Conservation (phyloP, 441 rosid genomes). For the Populus trichocarpa region DNA sequence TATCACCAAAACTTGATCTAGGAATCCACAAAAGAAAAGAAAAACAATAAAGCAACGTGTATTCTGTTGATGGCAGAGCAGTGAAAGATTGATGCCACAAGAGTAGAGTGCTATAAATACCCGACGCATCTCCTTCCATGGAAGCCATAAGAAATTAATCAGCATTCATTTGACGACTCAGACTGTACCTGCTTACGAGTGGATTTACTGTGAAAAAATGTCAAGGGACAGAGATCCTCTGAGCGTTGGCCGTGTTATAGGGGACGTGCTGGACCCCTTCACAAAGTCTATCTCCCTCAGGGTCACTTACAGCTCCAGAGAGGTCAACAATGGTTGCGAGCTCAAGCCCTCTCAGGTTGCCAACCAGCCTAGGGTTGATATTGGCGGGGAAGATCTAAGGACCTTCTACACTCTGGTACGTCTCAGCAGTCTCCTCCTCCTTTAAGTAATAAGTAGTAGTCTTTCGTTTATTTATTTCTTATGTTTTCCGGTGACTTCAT, state of each 20-base stretch:
- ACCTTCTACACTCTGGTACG: constrained; percentile 76
- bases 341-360: constrained; percentile 69
- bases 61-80: neutral
- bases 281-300: constrained; percentile 47
- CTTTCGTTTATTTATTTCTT: too few relatives aligned
- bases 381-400: constrained; percentile 77
- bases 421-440: neutral
- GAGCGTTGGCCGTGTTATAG: constrained; percentile 35
- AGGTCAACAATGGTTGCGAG: constrained; percentile 65
- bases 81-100: neutral
- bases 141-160: neutral
- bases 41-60: neutral
- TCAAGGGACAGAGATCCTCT: too few relatives aligned
- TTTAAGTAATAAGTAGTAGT: neutral
- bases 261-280: constrained; percentile 50
- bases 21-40: neutral
- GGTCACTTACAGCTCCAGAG: constrained; percentile 38
- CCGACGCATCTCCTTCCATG: neutral
- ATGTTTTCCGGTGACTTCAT: neutral
- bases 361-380: constrained; percentile 66
- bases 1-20: neutral
- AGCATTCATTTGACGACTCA: neutral
- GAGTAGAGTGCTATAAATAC: neutral
- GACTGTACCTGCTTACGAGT: neutral
- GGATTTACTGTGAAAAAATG: neutral